phyloP scores from a whole-genome alignment of 164 flowering plant genomes.

The Vitis rupestris region DNA sequence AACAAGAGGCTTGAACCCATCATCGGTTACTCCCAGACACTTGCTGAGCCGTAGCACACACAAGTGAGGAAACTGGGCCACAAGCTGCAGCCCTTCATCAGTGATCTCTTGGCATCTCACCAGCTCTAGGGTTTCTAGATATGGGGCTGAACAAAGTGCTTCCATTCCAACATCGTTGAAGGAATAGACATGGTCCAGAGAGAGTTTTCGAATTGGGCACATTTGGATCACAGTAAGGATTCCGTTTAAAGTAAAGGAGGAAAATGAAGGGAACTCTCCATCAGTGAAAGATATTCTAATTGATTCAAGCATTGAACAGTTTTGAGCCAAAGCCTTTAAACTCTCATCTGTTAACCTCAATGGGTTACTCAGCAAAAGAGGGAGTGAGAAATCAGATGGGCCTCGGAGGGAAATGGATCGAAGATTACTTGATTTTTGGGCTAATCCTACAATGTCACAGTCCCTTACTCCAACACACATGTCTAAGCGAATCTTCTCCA shows the following conservation, averaged over 20 bases:
- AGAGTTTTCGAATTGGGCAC: constrained; percentile 63
- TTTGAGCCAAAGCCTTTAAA: constrained; percentile 58
- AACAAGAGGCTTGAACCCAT: constrained; percentile 66
- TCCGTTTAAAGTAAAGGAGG: constrained; percentile 59
- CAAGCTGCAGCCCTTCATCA: constrained; percentile 72
- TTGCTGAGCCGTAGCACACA: constrained; percentile 40
- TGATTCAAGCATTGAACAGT: constrained; percentile 65
- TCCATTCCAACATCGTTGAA: constrained; percentile 80
- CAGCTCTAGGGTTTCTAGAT: constrained; percentile 66
- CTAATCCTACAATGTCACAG: constrained; percentile 56
- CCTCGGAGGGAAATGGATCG: constrained; percentile 61
- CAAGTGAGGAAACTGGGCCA: constrained; percentile 48
- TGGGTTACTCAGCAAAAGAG: constrained; percentile 45
- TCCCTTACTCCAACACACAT: constrained; percentile 81
- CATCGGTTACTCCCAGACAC: constrained; percentile 73
- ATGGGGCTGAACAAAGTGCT: constrained; percentile 61
- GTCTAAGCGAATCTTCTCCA: constrained; percentile 76
- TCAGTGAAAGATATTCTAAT: constrained; percentile 64
- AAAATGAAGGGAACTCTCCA: constrained; percentile 76
- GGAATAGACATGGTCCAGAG: constrained; percentile 65
- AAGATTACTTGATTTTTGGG: constrained; percentile 56
- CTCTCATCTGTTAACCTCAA: constrained; percentile 70
- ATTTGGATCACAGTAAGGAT: constrained; percentile 48
- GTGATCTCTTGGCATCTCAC: constrained; percentile 74
- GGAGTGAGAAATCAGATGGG: constrained; percentile 67